Base-by-base conservation (phyloP, 352 stramenopile species). In the Phytophthora vignae region DNA sequence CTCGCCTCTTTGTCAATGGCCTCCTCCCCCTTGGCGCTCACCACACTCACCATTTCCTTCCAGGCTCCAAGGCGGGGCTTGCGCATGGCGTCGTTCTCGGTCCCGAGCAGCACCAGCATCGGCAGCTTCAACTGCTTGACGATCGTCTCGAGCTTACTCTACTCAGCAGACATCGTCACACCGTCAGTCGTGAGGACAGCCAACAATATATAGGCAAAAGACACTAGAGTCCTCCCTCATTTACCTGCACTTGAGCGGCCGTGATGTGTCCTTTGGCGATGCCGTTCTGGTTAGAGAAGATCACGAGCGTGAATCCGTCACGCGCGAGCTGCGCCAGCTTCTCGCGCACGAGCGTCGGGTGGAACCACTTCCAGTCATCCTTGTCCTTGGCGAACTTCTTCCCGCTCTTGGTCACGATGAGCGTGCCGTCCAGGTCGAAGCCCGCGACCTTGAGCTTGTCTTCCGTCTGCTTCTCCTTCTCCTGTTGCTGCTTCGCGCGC, bases 231-330 rank as follows among this genome's bases (percentile, higher is more conserved):
- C 25, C 25, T 27, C 25, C 3, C 7, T 4, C 0, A 2, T 7
- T 7, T 33, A 93, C 86, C 81, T 94, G 78, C 19, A 96, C 76
- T 57, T 93, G 83, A 0, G 56, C 60, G 2, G 68, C 82, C 1
- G 69, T 83, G 6, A 87, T 83, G 27, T 94, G 92, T 49, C 90
- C 88, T 70, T 92, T 94, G 40, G 84, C 84, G 22, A 96, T 76
- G 10, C 90, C 90, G 42, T 94, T 94, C 63, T 96, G 90, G 76
- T 96, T 96, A 21, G 90, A 96, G 52, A 95, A 85, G 33, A 96
- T 82, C 5, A 86, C 78, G 14, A 96, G 67, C 40, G 74, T 71
- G 62, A 82, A 95, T 0, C 83, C 85, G 8, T 87, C 71, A 8
- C 60, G 57, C 14, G 68, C 71, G 29, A 95, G 69, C 21, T 85